A percentile compares a stretch with the other conserved stretches of the same genome.
Conservation (phyloP, 1,139 yeast genomes). For the Lodderomyces oxycetoniae region DNA sequence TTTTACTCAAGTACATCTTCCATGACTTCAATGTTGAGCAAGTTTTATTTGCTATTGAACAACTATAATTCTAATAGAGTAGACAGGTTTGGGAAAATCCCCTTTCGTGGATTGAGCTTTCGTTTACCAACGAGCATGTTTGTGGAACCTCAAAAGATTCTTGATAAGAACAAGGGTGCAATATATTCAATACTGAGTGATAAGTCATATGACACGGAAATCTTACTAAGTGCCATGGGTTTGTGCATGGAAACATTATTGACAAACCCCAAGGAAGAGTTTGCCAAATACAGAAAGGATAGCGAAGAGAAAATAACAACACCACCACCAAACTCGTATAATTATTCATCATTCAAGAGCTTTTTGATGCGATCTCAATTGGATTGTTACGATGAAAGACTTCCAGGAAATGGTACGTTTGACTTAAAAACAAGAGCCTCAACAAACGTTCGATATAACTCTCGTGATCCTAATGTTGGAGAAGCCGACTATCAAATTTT, state of each 20-base stretch:
- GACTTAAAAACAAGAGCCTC: constrained; percentile 92
- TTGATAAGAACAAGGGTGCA: constrained; percentile 5
- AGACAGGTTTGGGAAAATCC: constrained; percentile 30
- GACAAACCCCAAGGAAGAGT: constrained; percentile 52
- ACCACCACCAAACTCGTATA: constrained; percentile 42
- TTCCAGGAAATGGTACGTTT: constrained; percentile 91
- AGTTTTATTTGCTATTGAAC: constrained; percentile 71
- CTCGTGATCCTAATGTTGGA: constrained; percentile 52
- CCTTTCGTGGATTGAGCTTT: constrained; percentile 30
- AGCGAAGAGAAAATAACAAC: constrained; percentile 14
- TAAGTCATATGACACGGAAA: constrained; percentile 62
- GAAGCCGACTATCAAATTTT: constrained; percentile 58
- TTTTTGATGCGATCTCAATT: constrained; percentile 86
- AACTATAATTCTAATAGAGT: constrained; percentile 26
- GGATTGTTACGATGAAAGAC: constrained; percentile 70
- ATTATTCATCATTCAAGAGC: constrained; percentile 64
- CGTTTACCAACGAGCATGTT: constrained; percentile 38
- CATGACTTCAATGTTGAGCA: constrained; percentile 71
- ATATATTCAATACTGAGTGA: constrained; percentile 70
- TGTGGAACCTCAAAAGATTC: constrained; percentile 25
- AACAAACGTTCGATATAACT: constrained; percentile 76
- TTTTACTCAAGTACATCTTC: constrained; percentile 85
- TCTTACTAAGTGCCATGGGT: constrained; percentile 73
- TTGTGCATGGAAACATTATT: constrained; percentile 70
- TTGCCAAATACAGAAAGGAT: constrained; percentile 23